phyloP scores from a whole-genome alignment of 2,329 filamentous ascomycete genomes.

The Metarhizium robertsii region DNA sequence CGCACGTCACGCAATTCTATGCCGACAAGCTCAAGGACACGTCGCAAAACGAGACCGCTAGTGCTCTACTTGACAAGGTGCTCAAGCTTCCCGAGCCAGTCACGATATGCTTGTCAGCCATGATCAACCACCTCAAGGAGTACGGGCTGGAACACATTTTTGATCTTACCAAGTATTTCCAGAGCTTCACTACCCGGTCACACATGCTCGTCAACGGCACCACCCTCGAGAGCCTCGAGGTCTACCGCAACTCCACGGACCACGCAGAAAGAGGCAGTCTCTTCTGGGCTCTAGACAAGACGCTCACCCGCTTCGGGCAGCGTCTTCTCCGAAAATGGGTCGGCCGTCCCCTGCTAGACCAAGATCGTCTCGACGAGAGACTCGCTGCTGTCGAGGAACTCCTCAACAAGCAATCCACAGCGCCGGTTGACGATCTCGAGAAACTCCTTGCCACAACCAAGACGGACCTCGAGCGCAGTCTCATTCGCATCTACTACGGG shows the following conservation, averaged over 20 bases:
- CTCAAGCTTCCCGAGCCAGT: constrained; percentile 76
- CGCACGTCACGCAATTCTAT: constrained; percentile 88
- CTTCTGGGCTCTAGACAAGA: constrained; percentile 93
- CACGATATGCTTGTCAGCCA: constrained; percentile 85
- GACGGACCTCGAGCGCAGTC: constrained; percentile 80
- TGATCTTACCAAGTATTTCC: constrained; percentile 92
- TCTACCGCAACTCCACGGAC: constrained; percentile 92
- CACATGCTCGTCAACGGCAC: constrained; percentile 97
- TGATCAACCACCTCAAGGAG: constrained; percentile 88
- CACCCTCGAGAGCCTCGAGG: constrained; percentile 84
- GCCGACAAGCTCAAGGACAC: constrained; percentile 68
- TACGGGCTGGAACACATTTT: constrained; percentile 95
- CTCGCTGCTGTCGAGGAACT: constrained; percentile 82
- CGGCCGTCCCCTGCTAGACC: constrained; percentile 77
- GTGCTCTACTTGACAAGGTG: constrained; percentile 72
- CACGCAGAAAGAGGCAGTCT: constrained; percentile 76
- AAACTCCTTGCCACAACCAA: constrained; percentile 61
- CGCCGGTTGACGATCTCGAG: constrained; percentile 64
- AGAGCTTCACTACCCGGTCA: constrained; percentile 85
- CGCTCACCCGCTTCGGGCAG: constrained; percentile 80
- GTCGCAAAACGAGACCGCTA: constrained; percentile 44
- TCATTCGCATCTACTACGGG: constrained; percentile 95
- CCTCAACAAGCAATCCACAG: constrained; percentile 55
- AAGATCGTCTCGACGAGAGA: constrained; percentile 63
- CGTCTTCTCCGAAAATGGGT: constrained; percentile 90